Evolutionary conservation across 2,329 filamentous ascomycete genomes (phyloP).

Genomic region (Diaporthe velutina): DNA sequence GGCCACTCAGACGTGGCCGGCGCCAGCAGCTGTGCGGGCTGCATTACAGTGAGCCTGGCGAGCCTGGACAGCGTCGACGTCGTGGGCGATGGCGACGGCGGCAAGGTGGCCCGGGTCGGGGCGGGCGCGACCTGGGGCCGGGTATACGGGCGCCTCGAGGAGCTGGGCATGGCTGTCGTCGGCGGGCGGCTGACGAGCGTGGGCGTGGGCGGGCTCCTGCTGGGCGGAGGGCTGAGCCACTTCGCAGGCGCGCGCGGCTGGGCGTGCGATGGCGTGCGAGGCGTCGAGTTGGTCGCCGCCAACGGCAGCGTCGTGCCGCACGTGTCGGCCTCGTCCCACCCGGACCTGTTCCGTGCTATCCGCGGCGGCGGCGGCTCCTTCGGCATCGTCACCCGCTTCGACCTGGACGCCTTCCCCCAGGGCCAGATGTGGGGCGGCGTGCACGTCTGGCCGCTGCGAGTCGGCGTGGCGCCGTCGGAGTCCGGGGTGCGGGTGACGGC

Average conservation of each 20-base stretch:
- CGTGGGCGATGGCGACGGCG: conserved; percentile 25
- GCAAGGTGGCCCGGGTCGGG: conserved; percentile 41
- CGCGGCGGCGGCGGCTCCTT: conserved; percentile 58
- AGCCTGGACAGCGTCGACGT: conserved; percentile 40
- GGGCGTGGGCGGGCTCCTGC: conserved; percentile 59
- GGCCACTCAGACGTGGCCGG: conserved; percentile 15
- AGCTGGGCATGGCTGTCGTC: conserved; percentile 21
- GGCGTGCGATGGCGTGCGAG: conserved; percentile 59
- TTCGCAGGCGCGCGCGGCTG: conserved; percentile 59
- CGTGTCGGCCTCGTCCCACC: conserved; percentile 51
- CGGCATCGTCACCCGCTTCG: conserved; percentile 47
- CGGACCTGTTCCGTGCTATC: conserved; percentile 60
- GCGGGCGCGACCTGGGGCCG: conserved; percentile 41
- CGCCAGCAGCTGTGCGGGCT: conserved; percentile 10
- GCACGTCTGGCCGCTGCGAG: background rate
- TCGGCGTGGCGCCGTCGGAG: background rate
- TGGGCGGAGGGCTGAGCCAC: conserved; percentile 64
- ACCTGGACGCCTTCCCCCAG: conserved; percentile 40
- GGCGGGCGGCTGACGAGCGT: conserved; percentile 58
- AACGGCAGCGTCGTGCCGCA: conserved; percentile 56
- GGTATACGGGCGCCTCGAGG: conserved; percentile 41
- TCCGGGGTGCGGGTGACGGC: background rate
- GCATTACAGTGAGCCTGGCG: conserved; percentile 48
- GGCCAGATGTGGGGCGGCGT: conserved; percentile 49
- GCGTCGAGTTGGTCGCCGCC: conserved; percentile 62